Evolutionary conservation across 176 grass and related monocot genomes (phyloP).

Genomic region (Typha latifolia): DNA sequence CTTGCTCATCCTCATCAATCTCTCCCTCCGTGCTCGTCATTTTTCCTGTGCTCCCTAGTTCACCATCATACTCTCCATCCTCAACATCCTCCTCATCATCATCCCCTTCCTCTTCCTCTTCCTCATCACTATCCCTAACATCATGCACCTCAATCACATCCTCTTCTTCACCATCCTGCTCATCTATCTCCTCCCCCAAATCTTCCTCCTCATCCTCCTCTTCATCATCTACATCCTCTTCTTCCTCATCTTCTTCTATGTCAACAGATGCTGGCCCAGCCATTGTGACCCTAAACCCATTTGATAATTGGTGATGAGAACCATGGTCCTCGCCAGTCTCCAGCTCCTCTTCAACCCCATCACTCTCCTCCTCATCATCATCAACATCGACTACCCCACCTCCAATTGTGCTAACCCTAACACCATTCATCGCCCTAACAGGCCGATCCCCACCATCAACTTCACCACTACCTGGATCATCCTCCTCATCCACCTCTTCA

Average conservation of each 20-base stretch:
- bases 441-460: slow-evolving; percentile 37
- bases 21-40: slow-evolving; percentile 34
- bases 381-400: slow-evolving; percentile 60
- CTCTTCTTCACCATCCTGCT: slow-evolving; percentile 54
- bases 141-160: neutral
- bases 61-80: slow-evolving; percentile 44
- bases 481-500: slow-evolving; percentile 32
- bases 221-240: too few species aligned
- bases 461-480: slow-evolving; percentile 79
- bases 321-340: neutral
- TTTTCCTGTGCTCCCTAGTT: neutral
- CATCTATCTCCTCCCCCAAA: slow-evolving; percentile 38
- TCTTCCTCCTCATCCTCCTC: slow-evolving; percentile 29
- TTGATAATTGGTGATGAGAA: slow-evolving; percentile 4
- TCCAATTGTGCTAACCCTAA: neutral
- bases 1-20: slow-evolving; percentile 42
- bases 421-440: slow-evolving; percentile 11
- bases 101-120: slow-evolving; percentile 57
- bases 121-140: slow-evolving; percentile 38
- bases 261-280: slow-evolving; percentile 32
- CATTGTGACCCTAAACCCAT: slow-evolving; percentile 55
- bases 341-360: slow-evolving; percentile 51
- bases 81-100: slow-evolving; percentile 45
- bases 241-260: slow-evolving; percentile 40
- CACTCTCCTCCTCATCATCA: slow-evolving; percentile 87